phyloP scores from a whole-genome alignment of 1,284 basidiomycete genomes.

The Cutaneotrichosporon daszewskae region DNA sequence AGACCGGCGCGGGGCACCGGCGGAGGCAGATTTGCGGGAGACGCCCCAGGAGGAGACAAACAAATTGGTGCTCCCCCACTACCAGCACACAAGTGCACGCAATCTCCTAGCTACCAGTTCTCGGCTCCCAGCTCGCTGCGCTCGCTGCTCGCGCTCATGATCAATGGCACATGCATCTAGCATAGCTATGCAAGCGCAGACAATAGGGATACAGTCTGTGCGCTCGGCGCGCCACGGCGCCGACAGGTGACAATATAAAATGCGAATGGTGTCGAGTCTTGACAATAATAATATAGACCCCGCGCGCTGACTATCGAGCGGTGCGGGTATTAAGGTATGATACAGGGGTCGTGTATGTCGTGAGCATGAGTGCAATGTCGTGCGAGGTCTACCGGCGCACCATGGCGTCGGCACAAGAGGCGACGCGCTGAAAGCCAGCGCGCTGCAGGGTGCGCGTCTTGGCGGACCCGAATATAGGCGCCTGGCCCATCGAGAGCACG shows the following conservation, averaged over 20 bases:
- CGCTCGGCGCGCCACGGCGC: slow-evolving; percentile 1
- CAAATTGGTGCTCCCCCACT: neutral
- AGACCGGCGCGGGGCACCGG: neutral
- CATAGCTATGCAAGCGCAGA: slow-evolving; percentile 4
- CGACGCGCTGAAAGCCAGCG: slow-evolving; percentile 9
- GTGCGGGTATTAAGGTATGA: neutral
- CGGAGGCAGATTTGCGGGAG: neutral
- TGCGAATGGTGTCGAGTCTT: neutral
- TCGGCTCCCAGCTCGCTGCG: no score
- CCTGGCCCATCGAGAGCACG: slow-evolving; percentile 23
- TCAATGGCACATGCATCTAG: slow-evolving; percentile 5
- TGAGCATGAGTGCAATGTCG: neutral
- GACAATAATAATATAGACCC: neutral
- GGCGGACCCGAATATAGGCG: slow-evolving; percentile 42
- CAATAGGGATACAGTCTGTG: slow-evolving; percentile 11
- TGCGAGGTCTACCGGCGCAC: neutral
- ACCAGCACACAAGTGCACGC: neutral
- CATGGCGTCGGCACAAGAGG: slow-evolving; percentile 13
- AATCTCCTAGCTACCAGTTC: no score
- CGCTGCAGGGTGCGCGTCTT: slow-evolving; percentile 28
- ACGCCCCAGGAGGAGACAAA: no score
- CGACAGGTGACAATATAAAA: neutral
- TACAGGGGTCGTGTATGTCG: slow-evolving; percentile 1
- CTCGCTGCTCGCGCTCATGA: no score
- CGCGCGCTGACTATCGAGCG: neutral